Base-by-base conservation (phyloP, 495 filamentous ascomycete genomes). In the Hypoxylon subgilvum region DNA sequence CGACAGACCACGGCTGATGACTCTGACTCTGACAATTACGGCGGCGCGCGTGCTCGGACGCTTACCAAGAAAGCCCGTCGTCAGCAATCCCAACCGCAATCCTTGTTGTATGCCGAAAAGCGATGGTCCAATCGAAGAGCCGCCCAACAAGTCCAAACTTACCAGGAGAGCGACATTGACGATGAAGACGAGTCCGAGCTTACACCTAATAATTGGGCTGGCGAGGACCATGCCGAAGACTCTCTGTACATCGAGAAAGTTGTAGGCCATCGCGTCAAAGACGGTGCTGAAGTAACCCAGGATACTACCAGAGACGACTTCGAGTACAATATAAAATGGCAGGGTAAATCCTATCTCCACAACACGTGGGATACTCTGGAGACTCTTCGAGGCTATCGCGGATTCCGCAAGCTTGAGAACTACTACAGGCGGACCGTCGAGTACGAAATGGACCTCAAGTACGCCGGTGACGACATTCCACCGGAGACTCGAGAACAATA, bases 241-340 rank as follows among this genome's bases (percentile, higher is more conserved):
- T 77, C 84, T 12, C 88, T 88, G 27, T 92, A 88, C 41, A 91
- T 99, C 58, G 95, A 99, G 61, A 82, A 88, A 40, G 87, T 97
- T 43, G 82, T 97, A 38, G 88, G 96, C 57, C 91, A 97, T 69
- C 83, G 90, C 27, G 72, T 87, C 8, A 90, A 85, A 69, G 87
- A 89, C 28, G 91, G 80, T 38, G 77, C 82, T 19, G 83, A 82
- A 66, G 72, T 84, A 23, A 75, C 79, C 16, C 66, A 71, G n/a
- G 77, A 86, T 46, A 57, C 83, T 31, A 81, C 79, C 16, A 88
- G 89, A 57, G 83, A 91, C 47, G 89, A 96, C 63, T 97, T 91
- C 57, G 89, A 96, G 54, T 98, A 90, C 70, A 91, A 87, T 68
- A 92, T 99, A 64, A 99, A 99, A 79, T 99, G 94, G 94, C 91